These are phyloP conservation scores for Quercus robur DNA, from an alignment of 306 rosid species.

Conservation along the genomic window DNA sequence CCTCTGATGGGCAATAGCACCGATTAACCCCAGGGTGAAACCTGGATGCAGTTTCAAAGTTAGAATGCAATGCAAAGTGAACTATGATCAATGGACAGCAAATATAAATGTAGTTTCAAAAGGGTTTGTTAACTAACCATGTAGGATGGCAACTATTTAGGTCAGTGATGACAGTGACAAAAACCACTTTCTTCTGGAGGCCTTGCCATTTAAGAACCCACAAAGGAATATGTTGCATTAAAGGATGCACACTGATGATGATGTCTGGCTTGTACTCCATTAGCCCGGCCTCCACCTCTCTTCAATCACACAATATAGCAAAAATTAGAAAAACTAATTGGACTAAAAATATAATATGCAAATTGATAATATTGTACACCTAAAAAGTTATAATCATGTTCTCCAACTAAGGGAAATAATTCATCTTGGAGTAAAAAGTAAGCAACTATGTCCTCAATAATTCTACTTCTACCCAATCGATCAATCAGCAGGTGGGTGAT, in stretches of 20 bases:
- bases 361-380: background rate
- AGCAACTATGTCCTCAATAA: background rate
- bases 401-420: conserved; percentile 5
- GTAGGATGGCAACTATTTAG: conserved; percentile 90
- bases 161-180: conserved; percentile 91
- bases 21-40: conserved; percentile 94
- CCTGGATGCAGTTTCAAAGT: conserved; percentile 45
- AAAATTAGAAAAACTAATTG: conserved; percentile 23
- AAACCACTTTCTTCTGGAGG: conserved; percentile 82
- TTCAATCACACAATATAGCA: conserved; percentile 27
- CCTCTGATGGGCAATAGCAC: conserved; percentile 88
- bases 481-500: conserved; percentile 20
- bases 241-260: conserved; percentile 93
- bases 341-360: background rate
- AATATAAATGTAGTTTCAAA: background rate
- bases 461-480: conserved; percentile 4
- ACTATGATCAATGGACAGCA: background rate
- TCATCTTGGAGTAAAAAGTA: conserved; percentile 8
- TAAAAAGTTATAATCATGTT: conserved; percentile 1
- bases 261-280: conserved; percentile 96
- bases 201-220: conserved; percentile 99
- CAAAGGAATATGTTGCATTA: conserved; percentile 97
- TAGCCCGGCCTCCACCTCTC: conserved; percentile 96
- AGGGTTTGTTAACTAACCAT: conserved; percentile 47
- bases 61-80: conserved; percentile 4